Evolutionary conservation across 192 early-diverging fungal species (phyloP), one percentile per base, ranked within the genome.

Genomic region (Coemansia sp.): DNA sequence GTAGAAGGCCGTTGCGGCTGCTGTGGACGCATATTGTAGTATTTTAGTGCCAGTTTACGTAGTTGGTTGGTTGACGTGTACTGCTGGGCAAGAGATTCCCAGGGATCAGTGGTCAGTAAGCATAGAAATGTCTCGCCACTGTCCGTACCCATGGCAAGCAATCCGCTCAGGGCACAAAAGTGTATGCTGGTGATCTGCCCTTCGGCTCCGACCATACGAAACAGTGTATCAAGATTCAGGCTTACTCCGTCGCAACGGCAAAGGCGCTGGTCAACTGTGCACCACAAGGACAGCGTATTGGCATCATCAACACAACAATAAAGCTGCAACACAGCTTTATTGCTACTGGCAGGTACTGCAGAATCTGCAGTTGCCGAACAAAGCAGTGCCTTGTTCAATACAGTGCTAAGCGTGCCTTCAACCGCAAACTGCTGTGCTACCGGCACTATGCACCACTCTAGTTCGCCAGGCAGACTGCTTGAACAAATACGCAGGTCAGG

Each of bases 101-200:
- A 21, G 0, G 50, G 44, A 20, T 72, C 63, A 5, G 55, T 49
- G 9, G 70, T 61, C 38, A 77, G 53, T 36, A 59, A 31, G 12
- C 55, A 59, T 10, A 77, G 12, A n/a, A 70, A 28, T 10, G 51
- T 47, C 31, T 77, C 73, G 12, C 73, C 73, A 20, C 55, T 63
- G n/a, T 55, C 19, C 41, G 62, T 65, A 4, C 63, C 67, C 6
- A 77, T 23, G 6, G 59, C 55, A 2, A 77, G 23, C 53, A 77
- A 15, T n/a, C 73, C 67, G 21, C 52, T 77, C n/a, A 23, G 16
- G 6, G 59, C 63, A 44, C 56, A 59, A 21, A 58, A 10, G 33
- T 52, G 55, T 10, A 61, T 39, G 1, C 56, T 15, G 11, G 30
- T 14, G 28, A 46, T 36, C 7, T 47, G 38, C 26, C 63, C 43